Evolutionary conservation across 2,329 filamentous ascomycete genomes (phyloP), one percentile per base, ranked within the genome.

Genomic region (Podosphaera aphanis): DNA sequence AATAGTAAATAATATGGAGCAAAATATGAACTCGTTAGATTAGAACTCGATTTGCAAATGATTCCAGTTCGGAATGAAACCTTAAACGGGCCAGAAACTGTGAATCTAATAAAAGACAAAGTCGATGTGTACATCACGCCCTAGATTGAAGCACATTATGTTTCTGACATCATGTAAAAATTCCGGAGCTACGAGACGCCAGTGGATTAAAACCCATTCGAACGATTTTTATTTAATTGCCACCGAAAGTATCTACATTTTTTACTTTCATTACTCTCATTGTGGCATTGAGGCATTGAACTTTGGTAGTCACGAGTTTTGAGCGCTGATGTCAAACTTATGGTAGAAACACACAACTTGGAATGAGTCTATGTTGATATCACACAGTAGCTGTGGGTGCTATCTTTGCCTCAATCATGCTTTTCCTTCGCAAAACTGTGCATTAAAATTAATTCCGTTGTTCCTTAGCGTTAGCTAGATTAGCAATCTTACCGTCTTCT

Each of bases 401-500:
- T 36, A 61, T 54, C 41, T 56, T 53, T 47, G 59, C 56, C 49
- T 65, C 63, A 50, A 63, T 64, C 33, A 71, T 60, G 50, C 71
- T 62, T 55, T 70, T 71, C 55, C 69, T 65, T 49, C 68, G 62
- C 54, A 71, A 57, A 33, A 68, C 67, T 47, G 23, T 69, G 52
- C 58, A 54, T 59, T 56, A n/a, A 10, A 23, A 27, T 42, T 42
- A 42, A 20, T 33, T 13, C 13, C 11, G 15, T 3, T 38, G 25
- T 49, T 38, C 13, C 29, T 13, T 4, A 33, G 15, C 11, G 5
- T 33, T 13, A 11, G 15, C 29, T 13, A 33, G 29, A 33, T 33
- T 33, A 33, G 29, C 11, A 33, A 46, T n/a, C 48, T 49, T 65
- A 79, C 83, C 83, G 65, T 95, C 88, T 65, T 98, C 90, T 19